Evolutionary conservation across 768 basidiomycete species (phyloP), one percentile per base, ranked within the genome.

Genomic region (Hydnomerulius pinastri): DNA sequence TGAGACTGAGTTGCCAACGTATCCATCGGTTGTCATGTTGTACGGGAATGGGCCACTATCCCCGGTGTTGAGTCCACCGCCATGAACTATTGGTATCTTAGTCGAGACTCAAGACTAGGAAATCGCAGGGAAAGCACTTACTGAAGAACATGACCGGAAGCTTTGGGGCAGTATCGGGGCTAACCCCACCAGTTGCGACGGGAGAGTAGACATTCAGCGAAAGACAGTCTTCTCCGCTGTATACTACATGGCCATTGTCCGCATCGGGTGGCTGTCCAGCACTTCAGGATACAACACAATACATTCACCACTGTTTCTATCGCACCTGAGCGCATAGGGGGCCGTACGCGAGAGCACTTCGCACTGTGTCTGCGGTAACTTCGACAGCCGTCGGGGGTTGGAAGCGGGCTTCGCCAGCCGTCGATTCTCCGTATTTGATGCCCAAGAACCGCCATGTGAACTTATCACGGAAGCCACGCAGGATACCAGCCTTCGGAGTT

Each of bases 11-110:
- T 38, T 50, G 33, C 62, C 53, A 30, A 55, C 53, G 27, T 55
- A 64, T 23, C 56, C 62, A 43, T 28, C 10, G 4, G 46, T 61
- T 1, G 59, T 64, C 59, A 47, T 53, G 35, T 56, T 63, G 49
- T 50, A 60, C 2, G 43, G 52, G 35, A 63, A 60, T 10, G 58
- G 58, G 0, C 61, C 55, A 36, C 41, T 54, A 33, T 54, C 32
- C 11, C 58, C 61, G 13, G 46, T 45, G 17, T 35, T 60, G 5
- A 60, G 38, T 42, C 51, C 58, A 33, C 61, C 58, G 0, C 61
- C 51, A 6, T 60, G 62, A 18, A 63, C 58, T 59, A 43, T 24
- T 15, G 8, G 12, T 33, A 21, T 17, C n/a, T n/a, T n/a, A n/a
- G n/a, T n/a, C n/a, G n/a, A n/a, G n/a, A n/a, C n/a, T n/a, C n/a